These are phyloP conservation scores for Phaffia tasmanica DNA, from an alignment of 768 basidiomycete genomes.

Conservation along the genomic window DNA sequence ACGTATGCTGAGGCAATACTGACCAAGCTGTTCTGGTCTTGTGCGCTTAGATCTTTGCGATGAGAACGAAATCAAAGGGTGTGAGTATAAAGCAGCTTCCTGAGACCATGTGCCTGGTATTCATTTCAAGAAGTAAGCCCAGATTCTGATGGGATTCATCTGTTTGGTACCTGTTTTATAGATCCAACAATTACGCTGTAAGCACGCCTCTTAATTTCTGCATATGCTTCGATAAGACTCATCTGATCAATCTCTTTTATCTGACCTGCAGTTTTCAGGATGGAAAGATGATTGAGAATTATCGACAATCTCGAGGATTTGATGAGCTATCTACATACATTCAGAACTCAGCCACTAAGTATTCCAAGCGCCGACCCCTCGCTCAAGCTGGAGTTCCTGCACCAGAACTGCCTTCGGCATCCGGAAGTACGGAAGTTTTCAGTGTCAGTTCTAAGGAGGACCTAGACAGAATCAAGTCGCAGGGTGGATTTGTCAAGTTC, in stretches of 20 bases:
- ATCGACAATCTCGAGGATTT: background rate
- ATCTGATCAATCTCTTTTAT: background rate
- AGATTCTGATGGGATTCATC: background rate
- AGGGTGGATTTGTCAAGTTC: slow-evolving; percentile 59
- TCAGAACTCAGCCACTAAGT: slow-evolving; percentile 3
- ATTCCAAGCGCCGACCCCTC: slow-evolving; percentile 16
- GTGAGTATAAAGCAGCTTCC: slow-evolving; percentile 28
- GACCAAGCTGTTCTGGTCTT: background rate
- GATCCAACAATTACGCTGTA: slow-evolving; percentile 67
- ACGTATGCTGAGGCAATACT: background rate
- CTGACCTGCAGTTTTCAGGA: background rate
- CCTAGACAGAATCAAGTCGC: slow-evolving; percentile 38
- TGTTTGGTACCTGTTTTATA: slow-evolving; percentile 4
- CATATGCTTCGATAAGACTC: background rate
- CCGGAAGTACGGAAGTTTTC: slow-evolving; percentile 38
- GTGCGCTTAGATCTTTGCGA: slow-evolving; percentile 58
- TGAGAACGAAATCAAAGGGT: slow-evolving; percentile 55
- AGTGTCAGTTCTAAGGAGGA: slow-evolving; percentile 35
- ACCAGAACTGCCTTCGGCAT: too few relatives aligned
- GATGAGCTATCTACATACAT: slow-evolving; percentile 15
- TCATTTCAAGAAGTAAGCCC: background rate
- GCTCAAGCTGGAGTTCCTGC: background rate
- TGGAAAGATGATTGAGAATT: background rate
- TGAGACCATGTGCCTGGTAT: background rate
- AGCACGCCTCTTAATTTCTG: background rate